phyloP scores from a whole-genome alignment of 768 basidiomycete species.

The Suillus fuscotomentosus region DNA sequence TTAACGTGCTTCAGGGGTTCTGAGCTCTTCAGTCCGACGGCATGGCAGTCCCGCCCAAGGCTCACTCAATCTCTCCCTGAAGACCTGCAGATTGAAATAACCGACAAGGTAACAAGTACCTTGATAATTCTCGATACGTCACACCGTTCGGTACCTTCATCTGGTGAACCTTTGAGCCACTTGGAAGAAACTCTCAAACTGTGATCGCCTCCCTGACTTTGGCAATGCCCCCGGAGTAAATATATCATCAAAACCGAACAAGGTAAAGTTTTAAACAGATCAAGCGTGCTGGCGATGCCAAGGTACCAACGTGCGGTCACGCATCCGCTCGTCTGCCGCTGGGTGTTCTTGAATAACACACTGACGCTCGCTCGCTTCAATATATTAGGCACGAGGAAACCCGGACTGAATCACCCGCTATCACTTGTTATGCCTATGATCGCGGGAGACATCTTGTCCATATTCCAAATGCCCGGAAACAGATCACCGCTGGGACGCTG shows the following conservation, averaged over 20 bases:
- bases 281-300: neutral
- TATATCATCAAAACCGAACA: no score
- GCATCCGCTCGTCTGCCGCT: neutral
- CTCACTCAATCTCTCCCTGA: no score
- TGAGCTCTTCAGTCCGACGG: neutral
- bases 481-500: neutral
- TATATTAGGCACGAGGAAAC: neutral
- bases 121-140: no score
- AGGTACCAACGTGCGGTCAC: neutral
- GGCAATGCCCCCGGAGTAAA: no score
- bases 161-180: neutral
- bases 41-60: neutral
- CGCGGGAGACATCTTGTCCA: neutral
- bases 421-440: neutral
- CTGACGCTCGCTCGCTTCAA: neutral
- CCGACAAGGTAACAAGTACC: neutral
- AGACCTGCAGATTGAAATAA: neutral
- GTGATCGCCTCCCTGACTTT: neutral
- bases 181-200: neutral
- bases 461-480: neutral
- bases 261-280: neutral
- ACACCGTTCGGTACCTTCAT: neutral
- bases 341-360: neutral
- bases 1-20: neutral
- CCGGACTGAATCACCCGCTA: neutral